Evolutionary conservation across 108 stramenopile species (phyloP).

Genomic region (Cyclotella kingstonii): DNA sequence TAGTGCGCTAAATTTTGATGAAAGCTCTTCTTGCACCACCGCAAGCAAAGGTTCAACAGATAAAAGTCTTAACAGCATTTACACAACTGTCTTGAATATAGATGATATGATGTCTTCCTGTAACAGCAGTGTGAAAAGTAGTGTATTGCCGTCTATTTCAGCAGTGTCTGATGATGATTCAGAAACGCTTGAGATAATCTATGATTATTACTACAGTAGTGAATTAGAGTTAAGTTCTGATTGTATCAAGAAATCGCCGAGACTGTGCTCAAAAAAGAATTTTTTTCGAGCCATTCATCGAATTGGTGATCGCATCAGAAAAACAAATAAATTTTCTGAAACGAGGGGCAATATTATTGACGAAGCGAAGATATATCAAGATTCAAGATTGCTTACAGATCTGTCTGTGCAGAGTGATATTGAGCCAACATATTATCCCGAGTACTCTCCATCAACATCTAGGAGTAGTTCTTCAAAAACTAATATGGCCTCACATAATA

Average conservation of each 20-base stretch:
- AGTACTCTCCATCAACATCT: not conserved
- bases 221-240: constrained; percentile 3
- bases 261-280: not conserved
- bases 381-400: not conserved
- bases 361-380: not conserved
- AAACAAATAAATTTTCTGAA: not conserved
- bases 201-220: not conserved
- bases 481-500: not conserved
- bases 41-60: no score
- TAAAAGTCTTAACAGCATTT: no score
- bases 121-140: constrained; percentile 1
- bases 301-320: not conserved
- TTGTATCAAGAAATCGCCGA: not conserved
- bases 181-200: not conserved
- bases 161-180: not conserved
- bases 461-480: constrained; percentile 6
- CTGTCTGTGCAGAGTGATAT: not conserved
- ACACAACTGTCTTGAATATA: no score
- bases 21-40: no score
- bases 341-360: not conserved
- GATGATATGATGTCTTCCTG: constrained; percentile 3
- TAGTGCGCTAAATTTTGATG: not conserved
- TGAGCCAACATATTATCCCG: constrained; percentile 9
- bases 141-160: not conserved
- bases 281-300: not conserved